Conservation (phyloP, 2,329 filamentous ascomycete species). For the Fusarium sp. region DNA sequence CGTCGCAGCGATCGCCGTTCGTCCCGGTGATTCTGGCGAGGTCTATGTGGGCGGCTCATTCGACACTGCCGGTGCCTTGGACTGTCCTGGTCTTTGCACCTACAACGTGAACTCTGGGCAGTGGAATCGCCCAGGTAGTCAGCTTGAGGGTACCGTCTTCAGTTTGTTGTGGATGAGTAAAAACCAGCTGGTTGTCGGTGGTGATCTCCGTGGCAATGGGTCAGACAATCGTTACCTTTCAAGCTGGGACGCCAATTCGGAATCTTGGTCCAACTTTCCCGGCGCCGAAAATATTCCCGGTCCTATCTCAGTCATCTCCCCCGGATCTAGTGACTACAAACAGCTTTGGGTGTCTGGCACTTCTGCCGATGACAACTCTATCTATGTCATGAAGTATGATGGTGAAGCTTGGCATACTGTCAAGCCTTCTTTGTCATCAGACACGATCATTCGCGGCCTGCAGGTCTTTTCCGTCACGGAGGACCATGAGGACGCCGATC, state of each 20-base stretch:
- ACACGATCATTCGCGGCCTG: conserved; percentile 79
- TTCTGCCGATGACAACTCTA: conserved; percentile 68
- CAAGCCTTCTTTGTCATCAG: conserved; percentile 69
- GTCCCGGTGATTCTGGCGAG: conserved; percentile 72
- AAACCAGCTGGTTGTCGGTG: conserved; percentile 79
- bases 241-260: conserved; percentile 75
- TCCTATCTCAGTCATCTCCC: conserved; percentile 78
- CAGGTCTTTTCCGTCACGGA: conserved; percentile 81
- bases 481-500: conserved; percentile 71
- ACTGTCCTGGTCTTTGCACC: conserved; percentile 83
- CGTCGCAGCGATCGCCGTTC: conserved; percentile 80
- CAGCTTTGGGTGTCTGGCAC: conserved; percentile 87
- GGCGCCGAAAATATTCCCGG: conserved; percentile 77
- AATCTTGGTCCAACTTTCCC: conserved; percentile 74
- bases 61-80: conserved; percentile 81
- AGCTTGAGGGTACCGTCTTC: conserved; percentile 76
- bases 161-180: conserved; percentile 80
- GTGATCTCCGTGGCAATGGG: conserved; percentile 76
- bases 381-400: conserved; percentile 86
- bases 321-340: conserved; percentile 76
- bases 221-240: conserved; percentile 73
- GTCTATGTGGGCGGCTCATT: conserved; percentile 91
- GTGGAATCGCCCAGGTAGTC: conserved; percentile 83
- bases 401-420: conserved; percentile 76
- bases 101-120: conserved; percentile 77